Evolutionary conservation across 1,284 basidiomycete genomes (phyloP).

Genomic region (Trichosporon ovoides): DNA sequence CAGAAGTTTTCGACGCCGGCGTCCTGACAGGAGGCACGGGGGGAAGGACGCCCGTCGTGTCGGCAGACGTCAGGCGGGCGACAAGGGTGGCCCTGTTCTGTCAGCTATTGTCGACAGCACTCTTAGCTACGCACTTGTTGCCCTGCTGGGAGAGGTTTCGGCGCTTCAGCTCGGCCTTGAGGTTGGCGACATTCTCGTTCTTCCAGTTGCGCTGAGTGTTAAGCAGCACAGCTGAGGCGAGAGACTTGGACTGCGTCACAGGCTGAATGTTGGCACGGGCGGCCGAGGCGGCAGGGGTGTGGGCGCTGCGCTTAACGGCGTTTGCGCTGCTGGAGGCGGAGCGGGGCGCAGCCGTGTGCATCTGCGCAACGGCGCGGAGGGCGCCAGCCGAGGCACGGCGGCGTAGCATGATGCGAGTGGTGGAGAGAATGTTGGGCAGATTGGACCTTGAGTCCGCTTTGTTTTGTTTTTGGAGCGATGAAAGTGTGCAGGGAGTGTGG

Average conservation of each 20-base stretch:
- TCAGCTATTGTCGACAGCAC: background rate
- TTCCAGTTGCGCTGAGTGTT: conserved; percentile 60
- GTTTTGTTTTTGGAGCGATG: background rate
- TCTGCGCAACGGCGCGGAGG: conserved; percentile 28
- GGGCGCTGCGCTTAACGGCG: conserved; percentile 8
- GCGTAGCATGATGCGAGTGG: conserved; percentile 36
- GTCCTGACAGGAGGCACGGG: conserved; percentile 30
- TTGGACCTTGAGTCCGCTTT: background rate
- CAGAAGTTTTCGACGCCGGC: conserved; percentile 7
- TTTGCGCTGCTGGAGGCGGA: background rate
- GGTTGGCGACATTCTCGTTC: conserved; percentile 55
- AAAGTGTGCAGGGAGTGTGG: background rate
- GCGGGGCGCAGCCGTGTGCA: conserved; percentile 1
- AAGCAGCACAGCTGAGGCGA: conserved; percentile 65
- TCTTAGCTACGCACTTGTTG: conserved; percentile 42
- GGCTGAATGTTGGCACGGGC: conserved; percentile 19
- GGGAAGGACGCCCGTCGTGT: conserved; percentile 33
- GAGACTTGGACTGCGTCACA: conserved; percentile 26
- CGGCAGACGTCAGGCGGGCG: conserved; percentile 34
- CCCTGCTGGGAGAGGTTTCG: conserved; percentile 63
- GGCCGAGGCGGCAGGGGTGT: conserved; percentile 15
- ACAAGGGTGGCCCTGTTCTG: conserved; percentile 34
- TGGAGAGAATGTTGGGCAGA: conserved; percentile 13
- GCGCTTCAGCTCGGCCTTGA: conserved; percentile 61
- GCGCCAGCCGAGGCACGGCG: conserved; percentile 40